Conservation (phyloP, 305 asterid genomes). For the Lippia alba region DNA sequence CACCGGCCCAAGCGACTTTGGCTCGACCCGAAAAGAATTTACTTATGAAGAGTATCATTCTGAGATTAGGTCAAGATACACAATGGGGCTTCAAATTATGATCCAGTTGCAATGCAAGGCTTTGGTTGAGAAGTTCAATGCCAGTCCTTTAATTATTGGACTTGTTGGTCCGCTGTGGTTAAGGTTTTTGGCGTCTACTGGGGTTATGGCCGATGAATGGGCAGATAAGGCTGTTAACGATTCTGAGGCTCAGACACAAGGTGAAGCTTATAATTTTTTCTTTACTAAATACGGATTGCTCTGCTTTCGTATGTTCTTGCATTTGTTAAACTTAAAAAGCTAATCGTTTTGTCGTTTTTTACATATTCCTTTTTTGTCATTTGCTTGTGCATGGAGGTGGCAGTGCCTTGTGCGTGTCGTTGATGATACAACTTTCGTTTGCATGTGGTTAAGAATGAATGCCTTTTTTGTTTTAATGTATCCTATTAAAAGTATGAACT, state of each 20-base stretch:
- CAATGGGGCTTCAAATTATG: constrained; percentile 62
- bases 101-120: constrained; percentile 68
- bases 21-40: constrained; percentile 32
- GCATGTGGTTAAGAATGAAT: constrained; percentile 1
- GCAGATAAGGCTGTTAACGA: constrained; percentile 60
- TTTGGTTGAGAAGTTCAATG: constrained; percentile 64
- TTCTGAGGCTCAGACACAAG: constrained; percentile 66
- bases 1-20: constrained; percentile 56
- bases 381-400: background rate
- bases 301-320: constrained; percentile 8
- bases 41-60: constrained; percentile 52
- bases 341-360: background rate
- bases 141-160: constrained; percentile 67
- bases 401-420: constrained; percentile 6
- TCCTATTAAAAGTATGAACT: background rate
- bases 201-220: constrained; percentile 72
- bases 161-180: constrained; percentile 74
- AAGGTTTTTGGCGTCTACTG: constrained; percentile 59
- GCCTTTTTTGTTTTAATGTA: background rate
- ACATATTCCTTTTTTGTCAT: background rate
- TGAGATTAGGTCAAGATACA: constrained; percentile 61
- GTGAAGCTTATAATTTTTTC: constrained; percentile 33
- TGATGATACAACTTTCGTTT: background rate
- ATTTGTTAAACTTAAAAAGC: constrained; percentile 5
- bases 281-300: background rate